Conservation (phyloP, 306 rosid genomes). For the Glycyrrhiza uralensis region DNA sequence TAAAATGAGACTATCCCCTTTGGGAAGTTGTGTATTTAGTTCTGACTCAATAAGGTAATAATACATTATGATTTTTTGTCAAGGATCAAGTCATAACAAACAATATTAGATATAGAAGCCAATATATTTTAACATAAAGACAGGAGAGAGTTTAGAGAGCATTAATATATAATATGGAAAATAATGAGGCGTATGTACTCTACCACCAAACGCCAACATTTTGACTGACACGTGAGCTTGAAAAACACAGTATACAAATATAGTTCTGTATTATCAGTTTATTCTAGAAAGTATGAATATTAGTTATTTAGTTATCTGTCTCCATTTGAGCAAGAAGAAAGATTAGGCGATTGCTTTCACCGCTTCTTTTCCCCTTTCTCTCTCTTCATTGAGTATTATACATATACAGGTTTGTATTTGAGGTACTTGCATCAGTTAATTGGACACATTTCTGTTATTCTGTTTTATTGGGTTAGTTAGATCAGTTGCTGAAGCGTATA, state of each 20-base stretch:
- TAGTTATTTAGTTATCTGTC: neutral
- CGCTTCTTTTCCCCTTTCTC: neutral
- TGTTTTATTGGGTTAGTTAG: neutral
- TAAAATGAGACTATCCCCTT: slow-evolving; percentile 1
- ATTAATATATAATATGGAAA: neutral
- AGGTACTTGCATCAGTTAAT: too few relatives aligned
- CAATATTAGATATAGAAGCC: neutral
- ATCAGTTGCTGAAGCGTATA: neutral
- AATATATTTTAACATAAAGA: neutral
- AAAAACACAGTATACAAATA: neutral
- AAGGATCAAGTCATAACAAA: neutral
- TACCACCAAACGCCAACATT: neutral
- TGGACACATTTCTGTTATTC: neutral
- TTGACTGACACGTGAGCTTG: neutral
- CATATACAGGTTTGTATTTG: neutral
- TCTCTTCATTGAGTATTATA: neutral
- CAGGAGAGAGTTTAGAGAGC: neutral
- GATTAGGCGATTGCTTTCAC: neutral
- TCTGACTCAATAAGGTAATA: neutral
- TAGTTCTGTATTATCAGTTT: neutral
- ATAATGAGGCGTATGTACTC: neutral
- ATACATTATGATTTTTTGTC: too few relatives aligned
- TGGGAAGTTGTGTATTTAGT: neutral
- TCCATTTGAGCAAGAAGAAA: neutral
- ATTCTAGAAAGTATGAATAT: neutral